These are phyloP conservation scores for Aspergillus melleus DNA, from an alignment of 2,329 filamentous ascomycete genomes.

Conservation along the genomic window DNA sequence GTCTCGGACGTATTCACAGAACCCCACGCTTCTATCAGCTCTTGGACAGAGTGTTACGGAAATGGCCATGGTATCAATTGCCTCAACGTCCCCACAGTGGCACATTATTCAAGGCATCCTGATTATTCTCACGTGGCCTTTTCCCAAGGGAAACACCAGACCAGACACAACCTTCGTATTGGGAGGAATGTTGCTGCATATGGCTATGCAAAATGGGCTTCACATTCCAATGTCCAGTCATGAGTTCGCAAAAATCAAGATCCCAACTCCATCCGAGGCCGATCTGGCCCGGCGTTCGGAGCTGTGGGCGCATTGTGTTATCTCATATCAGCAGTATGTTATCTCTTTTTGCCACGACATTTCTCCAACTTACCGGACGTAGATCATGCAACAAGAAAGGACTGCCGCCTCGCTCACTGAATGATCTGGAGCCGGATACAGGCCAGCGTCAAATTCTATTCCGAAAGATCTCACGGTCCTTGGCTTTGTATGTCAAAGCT, in stretches of 20 bases:
- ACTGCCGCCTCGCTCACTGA: slow-evolving; percentile 34
- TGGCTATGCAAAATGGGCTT: slow-evolving; percentile 45
- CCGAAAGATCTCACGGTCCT: slow-evolving; percentile 32
- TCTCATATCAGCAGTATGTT: slow-evolving; percentile 42
- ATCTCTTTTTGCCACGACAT: not conserved
- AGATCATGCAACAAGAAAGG: slow-evolving; percentile 42
- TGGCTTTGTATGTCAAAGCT: slow-evolving; percentile 40
- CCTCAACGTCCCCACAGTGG: slow-evolving; percentile 31
- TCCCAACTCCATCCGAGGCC: slow-evolving; percentile 30
- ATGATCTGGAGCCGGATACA: slow-evolving; percentile 38
- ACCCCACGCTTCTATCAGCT: slow-evolving; percentile 40
- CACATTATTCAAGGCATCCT: slow-evolving; percentile 40
- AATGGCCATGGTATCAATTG: slow-evolving; percentile 38
- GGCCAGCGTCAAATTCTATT: slow-evolving; percentile 35
- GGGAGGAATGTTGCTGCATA: slow-evolving; percentile 40
- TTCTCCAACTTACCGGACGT: not conserved
- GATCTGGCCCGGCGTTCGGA: slow-evolving; percentile 40
- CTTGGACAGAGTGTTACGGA: slow-evolving; percentile 35
- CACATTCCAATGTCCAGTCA: slow-evolving; percentile 46
- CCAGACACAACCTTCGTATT: slow-evolving; percentile 39
- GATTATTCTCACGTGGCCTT: slow-evolving; percentile 42
- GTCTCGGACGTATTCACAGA: slow-evolving; percentile 38
- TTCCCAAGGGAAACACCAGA: slow-evolving; percentile 35
- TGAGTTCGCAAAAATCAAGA: slow-evolving; percentile 40
- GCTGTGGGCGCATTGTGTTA: slow-evolving; percentile 42